A percentile compares a stretch with the other conserved stretches of the same genome.
Evolutionary conservation across 2,329 filamentous ascomycete species (phyloP).

Genomic region (Phaeosphaeria sp.): DNA sequence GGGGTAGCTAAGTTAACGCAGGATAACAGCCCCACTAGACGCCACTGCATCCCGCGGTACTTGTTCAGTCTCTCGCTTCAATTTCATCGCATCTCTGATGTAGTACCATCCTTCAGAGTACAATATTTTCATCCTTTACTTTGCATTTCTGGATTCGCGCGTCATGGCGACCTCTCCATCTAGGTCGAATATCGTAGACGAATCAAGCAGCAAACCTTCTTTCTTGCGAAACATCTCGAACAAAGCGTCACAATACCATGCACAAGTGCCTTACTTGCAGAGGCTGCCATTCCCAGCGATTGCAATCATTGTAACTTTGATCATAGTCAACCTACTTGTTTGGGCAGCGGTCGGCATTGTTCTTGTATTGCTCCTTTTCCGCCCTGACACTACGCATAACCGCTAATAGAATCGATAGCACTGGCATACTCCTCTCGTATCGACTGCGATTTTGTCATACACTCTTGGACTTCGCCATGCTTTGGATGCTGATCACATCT

Average conservation of each 20-base stretch:
- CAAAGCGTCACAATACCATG: slow-evolving; percentile 56
- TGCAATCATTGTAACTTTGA: slow-evolving; percentile 62
- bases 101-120: background rate
- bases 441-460: slow-evolving; percentile 83
- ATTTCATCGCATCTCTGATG: background rate
- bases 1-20: too few species aligned
- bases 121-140: background rate
- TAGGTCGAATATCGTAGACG: slow-evolving; percentile 11
- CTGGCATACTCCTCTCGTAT: slow-evolving; percentile 66
- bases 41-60: slow-evolving; percentile 20
- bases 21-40: slow-evolving; percentile 30
- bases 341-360: slow-evolving; percentile 66
- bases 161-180: slow-evolving; percentile 20
- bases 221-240: slow-evolving; percentile 29
- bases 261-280: slow-evolving; percentile 60
- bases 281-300: slow-evolving; percentile 64
- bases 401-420: slow-evolving; percentile 25
- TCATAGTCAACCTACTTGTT: slow-evolving; percentile 61
- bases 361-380: slow-evolving; percentile 50
- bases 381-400: background rate
- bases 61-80: slow-evolving; percentile 6
- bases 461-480: slow-evolving; percentile 90
- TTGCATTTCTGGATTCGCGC: background rate
- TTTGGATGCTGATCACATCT: slow-evolving; percentile 95
- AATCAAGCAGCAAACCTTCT: slow-evolving; percentile 23